Conservation (phyloP, 352 stramenopile species). For the Pythium aquatile region DNA sequence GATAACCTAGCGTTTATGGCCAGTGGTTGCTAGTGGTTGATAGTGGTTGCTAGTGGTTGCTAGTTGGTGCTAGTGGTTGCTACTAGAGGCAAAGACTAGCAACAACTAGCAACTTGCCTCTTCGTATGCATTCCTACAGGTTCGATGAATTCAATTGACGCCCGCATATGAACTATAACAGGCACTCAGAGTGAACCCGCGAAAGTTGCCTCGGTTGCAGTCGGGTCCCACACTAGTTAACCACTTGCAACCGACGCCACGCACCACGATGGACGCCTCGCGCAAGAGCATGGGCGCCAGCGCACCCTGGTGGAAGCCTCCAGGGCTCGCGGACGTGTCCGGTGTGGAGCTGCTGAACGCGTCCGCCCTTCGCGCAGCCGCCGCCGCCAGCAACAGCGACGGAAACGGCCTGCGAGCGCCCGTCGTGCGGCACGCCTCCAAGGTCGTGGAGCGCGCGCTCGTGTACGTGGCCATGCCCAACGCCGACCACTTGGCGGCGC, state of each 20-base stretch:
- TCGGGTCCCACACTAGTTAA: too few relatives aligned
- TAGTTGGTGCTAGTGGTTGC: too few relatives aligned
- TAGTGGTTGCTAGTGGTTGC: too few relatives aligned
- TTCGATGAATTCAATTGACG: too few relatives aligned
- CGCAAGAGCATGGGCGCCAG: constrained; percentile 4
- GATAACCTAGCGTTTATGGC: too few relatives aligned
- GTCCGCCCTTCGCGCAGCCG: constrained; percentile 26
- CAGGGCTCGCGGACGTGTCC: constrained; percentile 41
- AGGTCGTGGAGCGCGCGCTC: constrained; percentile 36
- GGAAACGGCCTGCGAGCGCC: background rate
- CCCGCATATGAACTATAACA: too few relatives aligned
- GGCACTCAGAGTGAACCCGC: background rate
- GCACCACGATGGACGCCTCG: constrained; percentile 7
- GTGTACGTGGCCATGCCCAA: constrained; percentile 41
- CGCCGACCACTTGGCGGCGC: constrained; percentile 28
- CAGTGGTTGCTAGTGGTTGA: too few relatives aligned
- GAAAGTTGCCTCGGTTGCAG: background rate
- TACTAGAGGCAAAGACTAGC: too few relatives aligned
- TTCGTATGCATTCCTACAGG: too few relatives aligned
- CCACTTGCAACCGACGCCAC: background rate
- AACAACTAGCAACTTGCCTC: too few relatives aligned
- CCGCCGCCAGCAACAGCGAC: background rate
- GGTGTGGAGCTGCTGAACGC: constrained; percentile 32
- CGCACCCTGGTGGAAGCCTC: constrained; percentile 40
- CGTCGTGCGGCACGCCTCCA: constrained; percentile 21